Percentiles rank a stretch among this genome's conserved stretches.
Evolutionary conservation across 2,329 filamentous ascomycete genomes (phyloP).

Genomic region (Dryadomyces quercus-mongolicae): DNA sequence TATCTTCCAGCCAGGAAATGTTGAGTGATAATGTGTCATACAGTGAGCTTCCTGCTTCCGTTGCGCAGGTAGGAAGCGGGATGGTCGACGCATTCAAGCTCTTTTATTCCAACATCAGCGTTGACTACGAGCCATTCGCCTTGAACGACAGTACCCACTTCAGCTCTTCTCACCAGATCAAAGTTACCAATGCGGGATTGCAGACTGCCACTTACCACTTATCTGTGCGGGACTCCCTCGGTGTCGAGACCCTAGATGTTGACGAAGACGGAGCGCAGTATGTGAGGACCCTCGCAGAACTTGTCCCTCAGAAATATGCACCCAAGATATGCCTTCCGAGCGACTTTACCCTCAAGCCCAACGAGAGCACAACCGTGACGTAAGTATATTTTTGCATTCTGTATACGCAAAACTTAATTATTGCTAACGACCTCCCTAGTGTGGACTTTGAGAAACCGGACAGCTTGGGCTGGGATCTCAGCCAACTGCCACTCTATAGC

Average conservation of each 20-base stretch:
- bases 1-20: constrained; percentile 19
- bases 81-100: constrained; percentile 28
- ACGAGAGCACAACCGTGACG: constrained; percentile 14
- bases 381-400: background rate
- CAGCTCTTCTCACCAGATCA: constrained; percentile 15
- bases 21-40: constrained; percentile 15
- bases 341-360: constrained; percentile 14
- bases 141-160: constrained; percentile 32
- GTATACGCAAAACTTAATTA: background rate
- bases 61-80: constrained; percentile 24
- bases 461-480: background rate
- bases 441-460: background rate
- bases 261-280: too few species aligned
- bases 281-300: too few species aligned
- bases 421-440: background rate
- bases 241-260: background rate
- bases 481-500: constrained; percentile 16
- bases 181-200: constrained; percentile 26
- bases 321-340: too few species aligned
- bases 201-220: background rate
- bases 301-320: too few species aligned
- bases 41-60: constrained; percentile 13
- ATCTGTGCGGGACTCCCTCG: constrained; percentile 3
- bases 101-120: constrained; percentile 24
- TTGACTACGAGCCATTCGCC: constrained; percentile 20